Evolutionary conservation across 2,329 filamentous ascomycete genomes (phyloP).

Genomic region (Mycosphaerella sp.): DNA sequence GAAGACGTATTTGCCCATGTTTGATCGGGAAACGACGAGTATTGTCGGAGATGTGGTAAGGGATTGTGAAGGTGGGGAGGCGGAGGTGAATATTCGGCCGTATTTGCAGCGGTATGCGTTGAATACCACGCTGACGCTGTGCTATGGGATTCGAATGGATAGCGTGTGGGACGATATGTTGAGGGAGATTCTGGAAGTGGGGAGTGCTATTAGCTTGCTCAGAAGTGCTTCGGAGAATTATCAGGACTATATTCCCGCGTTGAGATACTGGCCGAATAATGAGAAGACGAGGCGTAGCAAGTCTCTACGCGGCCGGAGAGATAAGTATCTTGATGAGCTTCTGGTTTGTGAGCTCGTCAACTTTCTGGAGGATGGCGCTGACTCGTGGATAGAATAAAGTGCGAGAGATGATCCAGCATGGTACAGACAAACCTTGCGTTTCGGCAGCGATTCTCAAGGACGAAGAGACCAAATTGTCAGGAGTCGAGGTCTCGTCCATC

Average conservation of each 20-base stretch:
- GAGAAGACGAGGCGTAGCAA: slow-evolving; percentile 46
- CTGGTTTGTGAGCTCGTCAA: slow-evolving; percentile 23
- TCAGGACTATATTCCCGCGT: slow-evolving; percentile 48
- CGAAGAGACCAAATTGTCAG: slow-evolving; percentile 48
- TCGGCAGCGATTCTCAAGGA: slow-evolving; percentile 51
- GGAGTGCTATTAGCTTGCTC: slow-evolving; percentile 47
- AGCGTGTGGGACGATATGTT: slow-evolving; percentile 48
- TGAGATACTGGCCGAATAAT: slow-evolving; percentile 49
- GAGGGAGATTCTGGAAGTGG: slow-evolving; percentile 49
- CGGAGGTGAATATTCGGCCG: slow-evolving; percentile 40
- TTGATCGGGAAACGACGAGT: slow-evolving; percentile 49
- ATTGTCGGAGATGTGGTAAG: slow-evolving; percentile 45
- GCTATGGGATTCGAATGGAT: slow-evolving; percentile 53
- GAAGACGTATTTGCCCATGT: slow-evolving; percentile 48
- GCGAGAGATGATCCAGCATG: slow-evolving; percentile 46
- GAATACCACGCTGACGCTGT: slow-evolving; percentile 51
- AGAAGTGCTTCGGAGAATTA: slow-evolving; percentile 49
- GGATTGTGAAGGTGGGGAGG: slow-evolving; percentile 40
- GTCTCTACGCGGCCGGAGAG: slow-evolving; percentile 44
- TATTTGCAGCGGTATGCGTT: slow-evolving; percentile 51
- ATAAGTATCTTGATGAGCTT: slow-evolving; percentile 47
- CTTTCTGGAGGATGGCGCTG: neutral
- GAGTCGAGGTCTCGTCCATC: slow-evolving; percentile 50
- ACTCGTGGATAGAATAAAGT: slow-evolving; percentile 38
- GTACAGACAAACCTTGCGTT: slow-evolving; percentile 51